Evolutionary conservation across 1,284 basidiomycete species (phyloP).

Genomic region (Apiotrichum gamsii): DNA sequence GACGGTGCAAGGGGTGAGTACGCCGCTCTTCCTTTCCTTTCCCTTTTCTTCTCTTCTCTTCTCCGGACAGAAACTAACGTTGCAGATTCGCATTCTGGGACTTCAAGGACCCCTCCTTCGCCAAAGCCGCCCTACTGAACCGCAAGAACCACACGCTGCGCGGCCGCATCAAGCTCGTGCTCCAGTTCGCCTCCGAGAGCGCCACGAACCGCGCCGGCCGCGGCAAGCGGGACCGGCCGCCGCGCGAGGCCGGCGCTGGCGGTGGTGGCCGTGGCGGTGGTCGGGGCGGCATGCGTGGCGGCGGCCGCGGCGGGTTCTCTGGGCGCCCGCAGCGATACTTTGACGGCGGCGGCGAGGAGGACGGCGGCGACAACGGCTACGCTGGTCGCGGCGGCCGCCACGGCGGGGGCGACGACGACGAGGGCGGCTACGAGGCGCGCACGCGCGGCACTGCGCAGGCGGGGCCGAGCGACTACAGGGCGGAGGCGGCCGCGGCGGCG

Average conservation of each 20-base stretch:
- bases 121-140: constrained; percentile 76
- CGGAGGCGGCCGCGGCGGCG: constrained; percentile 7
- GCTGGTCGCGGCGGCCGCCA: neutral
- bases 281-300: constrained; percentile 1
- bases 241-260: constrained; percentile 5
- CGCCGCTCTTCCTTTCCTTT: no score
- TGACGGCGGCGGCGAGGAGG: neutral
- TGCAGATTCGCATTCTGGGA: constrained; percentile 89
- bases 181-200: constrained; percentile 42
- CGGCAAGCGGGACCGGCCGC: constrained; percentile 7
- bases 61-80: constrained; percentile 1
- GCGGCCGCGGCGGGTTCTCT: neutral
- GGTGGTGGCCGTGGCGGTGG: constrained; percentile 4
- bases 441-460: neutral
- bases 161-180: constrained; percentile 54
- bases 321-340: constrained; percentile 9
- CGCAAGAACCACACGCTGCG: constrained; percentile 75
- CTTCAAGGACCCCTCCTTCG: constrained; percentile 69
- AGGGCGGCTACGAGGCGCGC: constrained; percentile 4
- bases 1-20: constrained; percentile 88
- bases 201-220: constrained; percentile 35
- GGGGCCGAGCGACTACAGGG: constrained; percentile 9
- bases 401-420: constrained; percentile 5
- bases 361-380: neutral
- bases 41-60: no score